Conservation (phyloP, 371 early-diverging fungal genomes). For the Syncephalastrum racemosum region DNA sequence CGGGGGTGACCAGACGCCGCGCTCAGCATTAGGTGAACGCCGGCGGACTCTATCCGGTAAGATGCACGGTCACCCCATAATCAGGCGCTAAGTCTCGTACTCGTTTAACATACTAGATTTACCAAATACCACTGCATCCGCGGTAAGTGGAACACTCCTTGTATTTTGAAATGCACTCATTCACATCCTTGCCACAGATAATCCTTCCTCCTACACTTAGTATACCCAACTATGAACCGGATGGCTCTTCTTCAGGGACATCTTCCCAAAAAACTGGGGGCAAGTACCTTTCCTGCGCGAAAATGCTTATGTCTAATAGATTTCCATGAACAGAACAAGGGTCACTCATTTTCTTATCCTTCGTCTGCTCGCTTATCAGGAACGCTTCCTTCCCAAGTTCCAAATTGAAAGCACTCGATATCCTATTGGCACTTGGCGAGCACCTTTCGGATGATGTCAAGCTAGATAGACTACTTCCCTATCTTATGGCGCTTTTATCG, state of each 20-base stretch:
- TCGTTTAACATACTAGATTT: constrained; percentile 16
- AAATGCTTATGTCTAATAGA: not conserved
- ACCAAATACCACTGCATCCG: constrained; percentile 35
- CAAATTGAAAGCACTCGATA: constrained; percentile 74
- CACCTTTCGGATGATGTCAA: constrained; percentile 73
- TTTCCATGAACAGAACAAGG: constrained; percentile 50
- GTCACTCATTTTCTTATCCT: constrained; percentile 59
- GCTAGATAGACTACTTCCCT: constrained; percentile 84
- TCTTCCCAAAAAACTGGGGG: constrained; percentile 18
- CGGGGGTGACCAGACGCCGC: not conserved
- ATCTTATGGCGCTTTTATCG: constrained; percentile 67
- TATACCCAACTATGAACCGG: constrained; percentile 40
- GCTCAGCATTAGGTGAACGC: constrained; percentile 14
- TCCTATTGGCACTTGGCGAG: constrained; percentile 67
- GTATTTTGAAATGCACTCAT: not conserved
- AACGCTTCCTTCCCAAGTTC: constrained; percentile 75
- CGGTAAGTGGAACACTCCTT: constrained; percentile 22
- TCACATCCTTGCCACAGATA: constrained; percentile 20
- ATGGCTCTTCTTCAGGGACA: constrained; percentile 7
- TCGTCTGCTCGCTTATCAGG: constrained; percentile 70
- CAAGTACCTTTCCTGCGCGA: not conserved
- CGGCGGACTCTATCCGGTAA: constrained; percentile 28
- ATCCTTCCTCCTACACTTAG: constrained; percentile 42
- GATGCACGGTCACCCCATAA: too few species aligned
- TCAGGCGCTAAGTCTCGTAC: not conserved